Conservation (phyloP, 768 basidiomycete genomes). For the Calocybe gangraenosa region DNA sequence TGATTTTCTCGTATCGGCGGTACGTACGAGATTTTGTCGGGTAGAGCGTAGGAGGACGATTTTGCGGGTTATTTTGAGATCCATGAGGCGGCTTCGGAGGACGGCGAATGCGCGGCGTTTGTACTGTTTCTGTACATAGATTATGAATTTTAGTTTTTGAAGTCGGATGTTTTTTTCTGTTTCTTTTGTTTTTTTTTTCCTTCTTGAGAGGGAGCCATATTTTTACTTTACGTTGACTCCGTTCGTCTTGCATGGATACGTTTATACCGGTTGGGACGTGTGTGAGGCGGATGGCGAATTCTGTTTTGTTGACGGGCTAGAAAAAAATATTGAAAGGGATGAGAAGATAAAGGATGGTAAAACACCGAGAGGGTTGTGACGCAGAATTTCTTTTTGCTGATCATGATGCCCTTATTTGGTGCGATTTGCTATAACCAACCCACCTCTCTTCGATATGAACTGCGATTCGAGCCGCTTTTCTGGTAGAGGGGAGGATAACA, state of each 20-base stretch:
- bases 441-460: no score
- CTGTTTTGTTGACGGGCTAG: slow-evolving; percentile 97
- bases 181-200: no score
- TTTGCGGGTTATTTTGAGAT: slow-evolving; percentile 70
- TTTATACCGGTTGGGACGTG: slow-evolving; percentile 91
- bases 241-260: slow-evolving; percentile 97
- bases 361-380: no score
- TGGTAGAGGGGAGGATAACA: no score
- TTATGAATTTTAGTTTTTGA: no score
- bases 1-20: slow-evolving; percentile 86
- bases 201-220: no score
- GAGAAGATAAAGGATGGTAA: neutral
- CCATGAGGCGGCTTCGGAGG: slow-evolving; percentile 80
- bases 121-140: slow-evolving; percentile 50
- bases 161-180: neutral
- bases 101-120: slow-evolving; percentile 91
- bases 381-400: no score
- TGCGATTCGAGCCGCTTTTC: no score
- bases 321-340: neutral
- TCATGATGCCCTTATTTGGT: no score
- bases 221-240: slow-evolving; percentile 90
- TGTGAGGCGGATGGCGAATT: slow-evolving; percentile 92
- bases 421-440: no score
- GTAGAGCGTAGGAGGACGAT: slow-evolving; percentile 65
- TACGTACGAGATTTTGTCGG: slow-evolving; percentile 70